A percentile compares a stretch with the other conserved stretches of the same genome.
Conservation (phyloP, 1,284 basidiomycete genomes). For the Laetiporus sulphureus region DNA sequence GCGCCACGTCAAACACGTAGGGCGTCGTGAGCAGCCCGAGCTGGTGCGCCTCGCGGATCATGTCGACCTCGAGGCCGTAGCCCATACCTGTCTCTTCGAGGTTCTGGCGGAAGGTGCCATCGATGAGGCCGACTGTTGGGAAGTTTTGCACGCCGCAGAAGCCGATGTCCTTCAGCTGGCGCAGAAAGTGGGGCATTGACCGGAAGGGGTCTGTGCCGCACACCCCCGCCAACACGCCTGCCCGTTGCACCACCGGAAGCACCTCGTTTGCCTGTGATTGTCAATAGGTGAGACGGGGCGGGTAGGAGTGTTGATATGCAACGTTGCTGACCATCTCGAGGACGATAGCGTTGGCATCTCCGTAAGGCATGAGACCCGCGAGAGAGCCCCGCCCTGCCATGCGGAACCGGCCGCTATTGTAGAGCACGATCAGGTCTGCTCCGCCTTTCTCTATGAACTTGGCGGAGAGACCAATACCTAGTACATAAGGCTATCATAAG, state of each 20-base stretch:
- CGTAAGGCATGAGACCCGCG: slow-evolving; percentile 20
- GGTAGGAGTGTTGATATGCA: neutral
- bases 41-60: slow-evolving; percentile 17
- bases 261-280: slow-evolving; percentile 16
- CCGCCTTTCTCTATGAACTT: slow-evolving; percentile 20
- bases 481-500: neutral
- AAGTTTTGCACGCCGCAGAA: slow-evolving; percentile 23
- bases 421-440: slow-evolving; percentile 20
- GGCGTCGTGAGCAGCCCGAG: slow-evolving; percentile 19
- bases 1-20: slow-evolving; percentile 16
- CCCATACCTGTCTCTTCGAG: slow-evolving; percentile 22
- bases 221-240: slow-evolving; percentile 17
- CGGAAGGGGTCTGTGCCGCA: slow-evolving; percentile 21
- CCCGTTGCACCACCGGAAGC: slow-evolving; percentile 14
- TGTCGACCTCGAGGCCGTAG: slow-evolving; percentile 18
- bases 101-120: slow-evolving; percentile 18
- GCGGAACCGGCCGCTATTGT: slow-evolving; percentile 20
- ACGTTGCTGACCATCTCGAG: slow-evolving; percentile 15
- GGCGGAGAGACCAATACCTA: slow-evolving; percentile 18
- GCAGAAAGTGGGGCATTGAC: slow-evolving; percentile 18
- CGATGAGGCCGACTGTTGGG: slow-evolving; percentile 20
- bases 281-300: neutral
- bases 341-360: slow-evolving; percentile 19
- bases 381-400: slow-evolving; percentile 20
- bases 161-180: slow-evolving; percentile 15